Conservation (phyloP, 306 rosid genomes). For the Begonia fuchsioides region DNA sequence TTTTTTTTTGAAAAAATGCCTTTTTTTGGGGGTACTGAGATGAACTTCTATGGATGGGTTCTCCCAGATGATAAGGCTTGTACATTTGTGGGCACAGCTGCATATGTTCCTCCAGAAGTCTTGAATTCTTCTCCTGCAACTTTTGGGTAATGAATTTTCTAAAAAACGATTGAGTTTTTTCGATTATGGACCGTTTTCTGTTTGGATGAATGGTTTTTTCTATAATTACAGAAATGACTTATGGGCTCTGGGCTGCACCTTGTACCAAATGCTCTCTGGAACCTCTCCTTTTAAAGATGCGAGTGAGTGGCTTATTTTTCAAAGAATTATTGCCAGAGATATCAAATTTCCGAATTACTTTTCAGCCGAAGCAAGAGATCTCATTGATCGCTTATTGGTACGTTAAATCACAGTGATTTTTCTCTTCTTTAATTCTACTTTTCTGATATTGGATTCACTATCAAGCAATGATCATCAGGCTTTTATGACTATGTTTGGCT, state of each 20-base stretch:
- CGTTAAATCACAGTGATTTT: conserved; percentile 1
- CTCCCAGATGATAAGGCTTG: conserved; percentile 89
- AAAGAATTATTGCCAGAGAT: conserved; percentile 92
- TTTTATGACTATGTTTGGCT: too few relatives aligned
- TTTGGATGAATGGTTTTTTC: neutral
- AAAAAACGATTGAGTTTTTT: neutral
- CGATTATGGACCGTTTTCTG: neutral
- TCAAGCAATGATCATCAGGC: too few relatives aligned
- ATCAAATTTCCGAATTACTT: conserved; percentile 83
- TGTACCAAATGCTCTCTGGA: conserved; percentile 99
- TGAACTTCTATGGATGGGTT: conserved; percentile 5
- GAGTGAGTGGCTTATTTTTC: conserved; percentile 99
- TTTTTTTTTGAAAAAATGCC: conserved; percentile 2
- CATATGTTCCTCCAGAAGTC: conserved; percentile 99
- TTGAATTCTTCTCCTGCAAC: conserved; percentile 99
- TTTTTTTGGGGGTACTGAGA: conserved; percentile 9
- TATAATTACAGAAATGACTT: conserved; percentile 80
- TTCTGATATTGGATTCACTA: too few relatives aligned
- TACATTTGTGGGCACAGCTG: conserved; percentile 99
- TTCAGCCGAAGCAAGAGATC: conserved; percentile 77
- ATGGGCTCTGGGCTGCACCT: conserved; percentile 99
- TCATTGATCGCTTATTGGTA: conserved; percentile 80
- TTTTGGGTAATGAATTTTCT: conserved; percentile 48
- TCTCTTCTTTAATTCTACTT: too few relatives aligned
- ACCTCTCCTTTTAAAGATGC: conserved; percentile 98